Evolutionary conservation across 257 asterid species (phyloP).

Genomic region (Nicotiana tomentosiformis): DNA sequence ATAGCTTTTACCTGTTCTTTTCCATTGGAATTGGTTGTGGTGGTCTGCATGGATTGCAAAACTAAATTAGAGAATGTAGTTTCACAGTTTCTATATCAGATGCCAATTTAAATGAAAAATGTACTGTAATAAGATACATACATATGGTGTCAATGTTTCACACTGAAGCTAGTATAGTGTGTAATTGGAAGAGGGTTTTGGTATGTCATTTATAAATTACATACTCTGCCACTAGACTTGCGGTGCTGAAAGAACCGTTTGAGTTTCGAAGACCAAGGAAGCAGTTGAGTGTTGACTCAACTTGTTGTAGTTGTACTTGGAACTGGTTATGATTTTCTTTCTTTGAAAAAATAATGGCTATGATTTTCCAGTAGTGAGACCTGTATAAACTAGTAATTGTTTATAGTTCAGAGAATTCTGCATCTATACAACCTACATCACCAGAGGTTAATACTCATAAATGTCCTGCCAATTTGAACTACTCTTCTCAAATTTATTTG

Average conservation of each 20-base stretch:
- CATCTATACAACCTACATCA: not conserved
- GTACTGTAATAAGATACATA: not conserved
- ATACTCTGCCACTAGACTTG: not conserved
- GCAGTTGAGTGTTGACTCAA: not conserved
- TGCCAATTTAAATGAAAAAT: not conserved
- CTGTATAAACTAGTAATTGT: not conserved
- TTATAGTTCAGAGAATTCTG: not conserved
- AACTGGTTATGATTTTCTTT: not conserved
- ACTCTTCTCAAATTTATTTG: not conserved
- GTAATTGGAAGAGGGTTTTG: not conserved
- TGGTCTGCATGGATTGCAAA: not conserved
- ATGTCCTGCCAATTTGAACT: not conserved
- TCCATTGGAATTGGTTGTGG: not conserved
- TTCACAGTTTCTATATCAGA: not conserved
- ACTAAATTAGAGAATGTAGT: not conserved
- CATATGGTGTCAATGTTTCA: not conserved
- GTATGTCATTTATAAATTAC: not conserved
- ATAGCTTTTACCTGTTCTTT: not conserved
- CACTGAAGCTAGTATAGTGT: not conserved
- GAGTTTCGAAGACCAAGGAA: not conserved
- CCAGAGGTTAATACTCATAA: not conserved
- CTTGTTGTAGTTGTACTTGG: not conserved
- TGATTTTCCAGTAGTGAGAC: not conserved
- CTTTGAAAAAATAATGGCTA: too few relatives aligned
- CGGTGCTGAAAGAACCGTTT: not conserved